A percentile compares a stretch with the other conserved stretches of the same genome.
These are phyloP conservation scores for Morella rubra DNA, from an alignment of 306 rosid species.

Conservation along the genomic window DNA sequence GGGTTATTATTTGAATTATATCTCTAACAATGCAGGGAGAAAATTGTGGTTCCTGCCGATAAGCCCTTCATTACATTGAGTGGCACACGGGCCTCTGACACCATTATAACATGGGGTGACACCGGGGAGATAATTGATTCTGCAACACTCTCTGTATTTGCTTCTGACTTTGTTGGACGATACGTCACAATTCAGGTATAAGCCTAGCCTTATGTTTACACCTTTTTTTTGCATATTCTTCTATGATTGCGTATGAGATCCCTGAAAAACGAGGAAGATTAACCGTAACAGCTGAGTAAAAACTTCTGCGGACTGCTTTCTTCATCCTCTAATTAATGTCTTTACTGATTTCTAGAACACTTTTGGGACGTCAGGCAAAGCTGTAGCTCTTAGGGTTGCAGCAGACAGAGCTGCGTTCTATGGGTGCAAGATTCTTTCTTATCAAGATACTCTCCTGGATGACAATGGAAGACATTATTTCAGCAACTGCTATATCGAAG, in stretches of 20 bases:
- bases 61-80: conserved; percentile 53
- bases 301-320: too few species aligned
- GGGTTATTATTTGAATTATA: too few species aligned
- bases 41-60: conserved; percentile 38
- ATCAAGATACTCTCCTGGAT: conserved; percentile 54
- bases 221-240: neutral
- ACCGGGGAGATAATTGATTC: conserved; percentile 33
- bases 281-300: too few species aligned
- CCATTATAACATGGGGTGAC: conserved; percentile 48
- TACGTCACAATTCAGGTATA: conserved; percentile 53
- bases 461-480: conserved; percentile 53
- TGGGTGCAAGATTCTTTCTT: conserved; percentile 45
- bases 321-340: neutral
- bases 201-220: neutral
- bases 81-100: conserved; percentile 33
- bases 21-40: conserved; percentile 40
- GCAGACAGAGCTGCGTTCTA: conserved; percentile 42
- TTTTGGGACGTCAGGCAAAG: conserved; percentile 36
- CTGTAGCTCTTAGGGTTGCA: conserved; percentile 52
- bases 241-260: too few species aligned
- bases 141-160: conserved; percentile 42
- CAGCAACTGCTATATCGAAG: conserved; percentile 50
- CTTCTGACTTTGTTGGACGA: conserved; percentile 47
- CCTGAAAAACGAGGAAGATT: too few species aligned
- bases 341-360: conserved; percentile 29